Evolutionary conservation across 2,329 filamentous ascomycete genomes (phyloP).

Genomic region (Xylariaceae sp.): DNA sequence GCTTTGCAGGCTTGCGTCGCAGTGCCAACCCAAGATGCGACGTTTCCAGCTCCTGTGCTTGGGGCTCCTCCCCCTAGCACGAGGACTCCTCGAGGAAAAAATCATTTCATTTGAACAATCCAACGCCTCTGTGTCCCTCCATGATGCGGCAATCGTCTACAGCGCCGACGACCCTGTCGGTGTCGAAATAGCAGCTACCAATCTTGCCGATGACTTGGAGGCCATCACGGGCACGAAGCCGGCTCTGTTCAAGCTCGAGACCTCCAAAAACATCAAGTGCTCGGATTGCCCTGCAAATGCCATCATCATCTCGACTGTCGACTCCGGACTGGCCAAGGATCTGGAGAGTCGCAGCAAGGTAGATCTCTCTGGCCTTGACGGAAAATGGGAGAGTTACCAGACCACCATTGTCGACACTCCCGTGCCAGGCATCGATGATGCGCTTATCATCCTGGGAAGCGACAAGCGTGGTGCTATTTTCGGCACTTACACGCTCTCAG

Average conservation of each 20-base stretch:
- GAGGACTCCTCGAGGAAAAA: conserved; percentile 16
- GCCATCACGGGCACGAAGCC: conserved; percentile 23
- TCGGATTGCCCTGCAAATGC: conserved; percentile 27
- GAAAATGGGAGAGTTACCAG: conserved; percentile 55
- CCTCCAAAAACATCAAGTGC: conserved; percentile 1
- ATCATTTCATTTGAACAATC: conserved; percentile 18
- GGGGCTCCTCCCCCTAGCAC: conserved; percentile 1
- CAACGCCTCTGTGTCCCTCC: conserved; percentile 11
- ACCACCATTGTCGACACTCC: conserved; percentile 45
- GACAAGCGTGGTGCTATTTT: conserved; percentile 56
- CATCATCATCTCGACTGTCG: conserved; percentile 49
- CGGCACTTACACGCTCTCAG: conserved; percentile 54
- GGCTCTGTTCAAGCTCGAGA: conserved; percentile 9
- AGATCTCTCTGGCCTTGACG: conserved; percentile 42
- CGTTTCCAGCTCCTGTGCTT: neutral
- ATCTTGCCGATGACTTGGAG: conserved; percentile 26
- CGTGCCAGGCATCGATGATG: conserved; percentile 38
- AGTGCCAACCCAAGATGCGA: conserved; percentile 3
- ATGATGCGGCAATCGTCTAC: conserved; percentile 19
- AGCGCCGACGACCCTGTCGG: conserved; percentile 20
- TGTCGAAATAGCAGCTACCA: conserved; percentile 21
- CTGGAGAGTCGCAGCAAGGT: conserved; percentile 42
- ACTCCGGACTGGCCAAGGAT: conserved; percentile 41
- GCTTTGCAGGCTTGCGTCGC: too few relatives aligned
- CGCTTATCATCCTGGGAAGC: conserved; percentile 52